Evolutionary conservation across 2,329 filamentous ascomycete species (phyloP).

Genomic region (Aspergillus tanneri): DNA sequence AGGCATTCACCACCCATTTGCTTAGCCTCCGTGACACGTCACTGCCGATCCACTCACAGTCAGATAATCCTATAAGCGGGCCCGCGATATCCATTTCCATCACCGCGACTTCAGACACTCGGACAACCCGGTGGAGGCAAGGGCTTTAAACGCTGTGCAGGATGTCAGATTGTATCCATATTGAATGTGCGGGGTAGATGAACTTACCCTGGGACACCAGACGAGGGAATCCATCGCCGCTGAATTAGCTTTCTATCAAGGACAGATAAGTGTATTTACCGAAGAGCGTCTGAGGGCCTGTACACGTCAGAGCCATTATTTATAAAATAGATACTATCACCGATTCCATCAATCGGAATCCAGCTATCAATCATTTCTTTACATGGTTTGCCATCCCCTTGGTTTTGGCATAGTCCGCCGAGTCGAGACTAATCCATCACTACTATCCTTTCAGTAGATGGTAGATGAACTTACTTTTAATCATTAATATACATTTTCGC

Average conservation of each 20-base stretch:
- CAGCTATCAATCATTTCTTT: constrained; percentile 61
- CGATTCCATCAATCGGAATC: constrained; percentile 67
- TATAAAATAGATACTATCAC: constrained; percentile 23
- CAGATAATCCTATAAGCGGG: constrained; percentile 58
- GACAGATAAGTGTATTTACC: background rate
- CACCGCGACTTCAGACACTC: constrained; percentile 62
- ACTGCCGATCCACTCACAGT: constrained; percentile 37
- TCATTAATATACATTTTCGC: constrained; percentile 77
- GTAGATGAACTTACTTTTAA: constrained; percentile 47
- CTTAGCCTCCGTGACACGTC: constrained; percentile 24
- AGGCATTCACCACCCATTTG: constrained; percentile 51
- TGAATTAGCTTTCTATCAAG: background rate
- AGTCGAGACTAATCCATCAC: constrained; percentile 58
- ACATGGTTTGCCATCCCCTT: constrained; percentile 58
- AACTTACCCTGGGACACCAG: constrained; percentile 16
- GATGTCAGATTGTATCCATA: constrained; percentile 12
- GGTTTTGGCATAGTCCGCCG: constrained; percentile 58
- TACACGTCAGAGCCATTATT: constrained; percentile 6
- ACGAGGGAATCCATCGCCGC: constrained; percentile 33
- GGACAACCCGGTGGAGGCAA: constrained; percentile 51
- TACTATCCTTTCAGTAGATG: background rate
- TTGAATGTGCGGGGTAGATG: background rate
- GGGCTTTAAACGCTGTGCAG: constrained; percentile 52
- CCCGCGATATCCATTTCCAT: constrained; percentile 68
- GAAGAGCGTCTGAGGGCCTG: constrained; percentile 59